Conservation (phyloP, 495 filamentous ascomycete genomes). For the Neurospora sp. region DNA sequence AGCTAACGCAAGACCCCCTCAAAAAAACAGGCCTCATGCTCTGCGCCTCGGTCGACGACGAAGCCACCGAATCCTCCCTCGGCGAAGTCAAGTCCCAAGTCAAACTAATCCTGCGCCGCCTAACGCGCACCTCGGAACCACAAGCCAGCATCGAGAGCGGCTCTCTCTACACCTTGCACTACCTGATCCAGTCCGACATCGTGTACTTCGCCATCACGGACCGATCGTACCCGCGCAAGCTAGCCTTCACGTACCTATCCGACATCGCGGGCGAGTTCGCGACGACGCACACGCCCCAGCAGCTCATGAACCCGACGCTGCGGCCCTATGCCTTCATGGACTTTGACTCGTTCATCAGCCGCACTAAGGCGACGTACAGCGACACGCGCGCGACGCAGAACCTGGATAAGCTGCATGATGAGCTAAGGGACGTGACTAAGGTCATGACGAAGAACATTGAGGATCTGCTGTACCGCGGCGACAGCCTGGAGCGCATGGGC, state of each 20-base stretch:
- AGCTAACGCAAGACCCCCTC: constrained; percentile 10
- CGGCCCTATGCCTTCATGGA: constrained; percentile 94
- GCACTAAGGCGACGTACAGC: constrained; percentile 90
- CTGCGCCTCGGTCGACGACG: constrained; percentile 89
- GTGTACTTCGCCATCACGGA: constrained; percentile 92
- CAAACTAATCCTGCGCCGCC: constrained; percentile 76
- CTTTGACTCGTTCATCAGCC: constrained; percentile 93
- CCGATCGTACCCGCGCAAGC: constrained; percentile 88
- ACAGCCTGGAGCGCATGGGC: constrained; percentile 93
- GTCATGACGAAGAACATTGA: constrained; percentile 99
- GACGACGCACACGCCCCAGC: constrained; percentile 63
- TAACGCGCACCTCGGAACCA: constrained; percentile 78
- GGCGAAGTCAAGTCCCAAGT: constrained; percentile 81
- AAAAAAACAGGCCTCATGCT: constrained; percentile 67
- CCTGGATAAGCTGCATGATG: constrained; percentile 83
- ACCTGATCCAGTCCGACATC: constrained; percentile 70
- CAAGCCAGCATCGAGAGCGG: constrained; percentile 85
- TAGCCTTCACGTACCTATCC: constrained; percentile 96
- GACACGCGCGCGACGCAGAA: constrained; percentile 82
- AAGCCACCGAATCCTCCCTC: constrained; percentile 58
- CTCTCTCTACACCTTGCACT: constrained; percentile 72
- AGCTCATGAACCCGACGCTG: constrained; percentile 62
- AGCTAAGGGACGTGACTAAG: constrained; percentile 93
- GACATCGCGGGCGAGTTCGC: constrained; percentile 88
- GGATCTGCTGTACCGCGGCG: constrained; percentile 89